Conservation (phyloP, 768 basidiomycete species). For the Tricholoma sp. region DNA sequence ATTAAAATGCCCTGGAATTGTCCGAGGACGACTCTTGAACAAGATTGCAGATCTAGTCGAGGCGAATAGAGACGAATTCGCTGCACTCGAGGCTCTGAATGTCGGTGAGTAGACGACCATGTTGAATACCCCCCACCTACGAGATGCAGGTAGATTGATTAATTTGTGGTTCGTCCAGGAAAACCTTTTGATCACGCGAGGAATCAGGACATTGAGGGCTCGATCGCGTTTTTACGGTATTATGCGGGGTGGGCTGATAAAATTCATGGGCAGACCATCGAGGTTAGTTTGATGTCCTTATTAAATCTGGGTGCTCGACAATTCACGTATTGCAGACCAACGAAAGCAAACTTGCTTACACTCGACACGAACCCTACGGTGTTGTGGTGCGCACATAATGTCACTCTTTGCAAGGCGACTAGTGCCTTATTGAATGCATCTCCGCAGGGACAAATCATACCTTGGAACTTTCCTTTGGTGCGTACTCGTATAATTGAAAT, state of each 20-base stretch:
- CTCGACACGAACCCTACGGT: neutral
- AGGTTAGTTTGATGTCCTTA: neutral
- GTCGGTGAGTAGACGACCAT: slow-evolving; percentile 13
- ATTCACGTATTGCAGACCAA: neutral
- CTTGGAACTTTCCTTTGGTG: slow-evolving; percentile 43
- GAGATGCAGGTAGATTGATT: neutral
- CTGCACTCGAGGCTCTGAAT: slow-evolving; percentile 20
- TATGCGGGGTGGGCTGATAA: neutral
- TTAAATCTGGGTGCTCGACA: neutral
- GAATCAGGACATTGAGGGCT: neutral
- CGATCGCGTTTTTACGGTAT: neutral
- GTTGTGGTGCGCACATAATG: neutral
- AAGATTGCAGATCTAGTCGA: slow-evolving; percentile 27
- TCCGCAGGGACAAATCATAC: slow-evolving; percentile 40
- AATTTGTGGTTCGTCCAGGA: neutral
- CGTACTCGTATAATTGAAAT: neutral
- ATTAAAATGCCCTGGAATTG: slow-evolving; percentile 41
- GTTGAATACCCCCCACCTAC: neutral
- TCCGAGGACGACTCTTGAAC: slow-evolving; percentile 20
- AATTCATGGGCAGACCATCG: neutral
- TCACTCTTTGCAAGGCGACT: neutral
- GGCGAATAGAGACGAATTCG: slow-evolving; percentile 19
- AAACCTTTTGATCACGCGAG: neutral
- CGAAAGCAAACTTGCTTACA: neutral
- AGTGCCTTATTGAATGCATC: neutral